Base-by-base conservation (phyloP, 2,329 filamentous ascomycete genomes). In the Diaporthe sp. region DNA sequence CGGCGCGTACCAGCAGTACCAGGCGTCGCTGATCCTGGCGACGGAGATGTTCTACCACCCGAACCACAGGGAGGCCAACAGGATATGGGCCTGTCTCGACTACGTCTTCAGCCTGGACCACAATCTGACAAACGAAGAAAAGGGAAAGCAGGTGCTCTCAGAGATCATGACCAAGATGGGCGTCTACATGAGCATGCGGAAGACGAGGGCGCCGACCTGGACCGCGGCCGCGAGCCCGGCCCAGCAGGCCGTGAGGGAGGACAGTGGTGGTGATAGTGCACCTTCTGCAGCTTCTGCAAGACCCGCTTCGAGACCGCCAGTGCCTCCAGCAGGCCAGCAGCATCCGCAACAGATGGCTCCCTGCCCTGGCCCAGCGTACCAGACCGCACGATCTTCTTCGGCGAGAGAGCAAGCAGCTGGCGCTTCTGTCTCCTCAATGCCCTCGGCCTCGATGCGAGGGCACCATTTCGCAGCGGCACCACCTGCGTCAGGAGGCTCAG, bases 1-100 rank as follows among this genome's bases (percentile, higher is more conserved):
- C 17, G 92, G 93, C 6, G 92, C 94, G 8, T 90, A 93, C 77
- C 92, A 94, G 77, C 93, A 95, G 81, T 94, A 92, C 81, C 94
- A 95, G 80, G 88, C 90, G 6, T 92, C 93, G 0, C 86, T 95
- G 44, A 86, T 95, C 1, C 85, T 96, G 31, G 87, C 94, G 9
- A 89, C 91, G 31, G 93, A 95, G 80, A 84, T 94, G 5, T 93
- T 91, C 80, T 88, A 89, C 62, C 87, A 88, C 55, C 90, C 91
- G 0, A 84, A 88, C 72, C 86, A 88, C 65, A 87, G 87, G 70
- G 88, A 93, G 76, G 90, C 91, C 2, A 88, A 90, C 34, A 89
- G 93, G 12, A 93, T 95, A 75, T 95, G 94, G 93, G 84, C 86
- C 46, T 93, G 92, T 79, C 85, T 95, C 37, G 93, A 95, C 80